These are phyloP conservation scores for Ceratocystis variospora DNA, from an alignment of 2,329 filamentous ascomycete genomes.

Conservation along the genomic window DNA sequence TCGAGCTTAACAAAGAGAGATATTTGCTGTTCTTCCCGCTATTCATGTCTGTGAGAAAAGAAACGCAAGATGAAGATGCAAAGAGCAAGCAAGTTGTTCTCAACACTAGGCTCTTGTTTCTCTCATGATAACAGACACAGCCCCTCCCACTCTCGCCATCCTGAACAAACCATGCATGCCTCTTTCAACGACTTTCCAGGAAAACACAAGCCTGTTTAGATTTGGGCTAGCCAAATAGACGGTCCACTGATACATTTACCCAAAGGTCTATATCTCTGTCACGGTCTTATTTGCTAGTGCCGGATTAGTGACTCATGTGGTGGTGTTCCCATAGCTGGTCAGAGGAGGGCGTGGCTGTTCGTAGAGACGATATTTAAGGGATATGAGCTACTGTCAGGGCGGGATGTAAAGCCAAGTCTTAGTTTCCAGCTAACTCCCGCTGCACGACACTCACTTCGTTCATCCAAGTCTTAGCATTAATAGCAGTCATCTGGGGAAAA, in stretches of 20 bases:
- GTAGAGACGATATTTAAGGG: not conserved
- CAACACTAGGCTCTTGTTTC: not conserved
- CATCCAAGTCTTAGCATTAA: conserved; percentile 40
- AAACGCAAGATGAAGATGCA: not conserved
- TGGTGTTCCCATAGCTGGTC: not conserved
- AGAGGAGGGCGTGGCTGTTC: not conserved
- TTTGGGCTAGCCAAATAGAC: not conserved
- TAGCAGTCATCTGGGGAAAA: conserved; percentile 36
- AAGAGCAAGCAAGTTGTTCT: not conserved
- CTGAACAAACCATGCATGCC: not conserved
- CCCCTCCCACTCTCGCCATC: not conserved
- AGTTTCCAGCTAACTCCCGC: conserved; percentile 34
- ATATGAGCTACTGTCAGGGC: not conserved
- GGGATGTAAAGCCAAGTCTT: conserved; percentile 16
- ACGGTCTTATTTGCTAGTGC: too few relatives aligned
- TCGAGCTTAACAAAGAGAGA: too few relatives aligned
- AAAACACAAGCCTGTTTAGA: not conserved
- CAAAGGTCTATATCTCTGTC: not conserved
- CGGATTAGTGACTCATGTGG: too few relatives aligned
- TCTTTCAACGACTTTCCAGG: not conserved
- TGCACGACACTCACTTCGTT: conserved; percentile 38
- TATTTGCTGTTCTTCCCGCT: not conserved
- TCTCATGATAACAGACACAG: not conserved
- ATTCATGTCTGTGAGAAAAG: not conserved
- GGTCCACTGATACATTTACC: not conserved